Base-by-base conservation (phyloP, 208 protist genomes). In the Naegleria lovaniensis region DNA sequence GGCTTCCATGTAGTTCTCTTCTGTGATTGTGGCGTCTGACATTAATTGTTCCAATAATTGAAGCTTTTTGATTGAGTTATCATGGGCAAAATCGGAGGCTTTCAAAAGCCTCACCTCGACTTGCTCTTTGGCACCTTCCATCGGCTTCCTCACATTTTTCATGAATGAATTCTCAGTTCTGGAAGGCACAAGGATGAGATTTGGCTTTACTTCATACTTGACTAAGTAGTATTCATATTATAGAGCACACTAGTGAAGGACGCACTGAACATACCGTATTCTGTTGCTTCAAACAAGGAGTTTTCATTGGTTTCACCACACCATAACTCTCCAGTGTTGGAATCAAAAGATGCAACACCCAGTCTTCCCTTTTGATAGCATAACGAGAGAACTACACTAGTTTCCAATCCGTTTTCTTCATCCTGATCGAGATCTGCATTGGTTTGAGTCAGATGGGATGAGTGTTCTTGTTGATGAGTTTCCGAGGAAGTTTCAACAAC, bases 201-300 rank as follows among this genome's bases (percentile, higher is more conserved):
- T 67, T 11, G 85, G 85, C n/a, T 67, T 89, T 58, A 67, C 25
- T 67, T 89, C 16, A 40, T 40, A 89, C 39, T 89, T 89, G n/a
- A 89, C 85, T 89, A 29, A n/a, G n/a, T n/a, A n/a, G 11, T 51
- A 33, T 7, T 51, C 15, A 55, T 1, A 36, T 15, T 7, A 9
- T 48, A 87, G 38, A n/a, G n/a, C n/a, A n/a, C n/a, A n/a, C n/a
- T n/a, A n/a, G n/a, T n/a, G n/a, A n/a, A n/a, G 52, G 52, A 58
- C n/a, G n/a, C n/a, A n/a, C n/a, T n/a, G n/a, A 67, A 85, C 83
- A 38, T 67, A 89, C 85, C n/a, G 41, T 67, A 89, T 40, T 89
- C 85, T 7, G 51, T 19, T 0, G 48, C 39, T 67, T 89, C 19
- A 67, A 67, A 89, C 1, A n/a, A 5, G 1, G 22, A 29, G 29